Evolutionary conservation across 169 alveolate genomes (phyloP).

Genomic region (Plasmodium coatneyi): DNA sequence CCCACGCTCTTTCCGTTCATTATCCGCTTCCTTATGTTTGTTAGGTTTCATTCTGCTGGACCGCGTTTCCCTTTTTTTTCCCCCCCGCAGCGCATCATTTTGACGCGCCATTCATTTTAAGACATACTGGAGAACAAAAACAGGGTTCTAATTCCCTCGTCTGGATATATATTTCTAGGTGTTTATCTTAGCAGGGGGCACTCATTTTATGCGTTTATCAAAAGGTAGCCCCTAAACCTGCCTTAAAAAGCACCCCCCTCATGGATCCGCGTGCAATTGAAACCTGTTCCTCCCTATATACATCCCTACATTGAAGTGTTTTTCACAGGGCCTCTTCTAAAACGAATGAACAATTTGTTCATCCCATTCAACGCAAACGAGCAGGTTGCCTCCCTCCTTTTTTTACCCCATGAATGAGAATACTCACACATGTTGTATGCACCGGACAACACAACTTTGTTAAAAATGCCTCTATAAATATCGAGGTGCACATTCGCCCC

Average conservation of each 20-base stretch:
- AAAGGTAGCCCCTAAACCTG: not conserved
- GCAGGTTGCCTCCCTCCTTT: not conserved
- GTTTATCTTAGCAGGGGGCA: not conserved
- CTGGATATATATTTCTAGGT: not conserved
- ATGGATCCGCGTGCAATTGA: not conserved
- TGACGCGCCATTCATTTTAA: not conserved
- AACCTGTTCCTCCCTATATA: not conserved
- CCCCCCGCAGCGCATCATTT: not conserved
- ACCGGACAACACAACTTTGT: not conserved
- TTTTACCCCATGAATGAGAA: not conserved
- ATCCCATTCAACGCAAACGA: not conserved
- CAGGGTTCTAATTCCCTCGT: not conserved
- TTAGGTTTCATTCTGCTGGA: not conserved
- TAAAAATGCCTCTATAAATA: not conserved
- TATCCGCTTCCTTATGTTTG: not conserved
- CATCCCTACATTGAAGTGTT: not conserved
- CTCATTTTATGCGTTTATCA: not conserved
- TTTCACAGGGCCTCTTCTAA: not conserved
- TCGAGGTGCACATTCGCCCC: not conserved
- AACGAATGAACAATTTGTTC: not conserved
- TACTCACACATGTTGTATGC: not conserved
- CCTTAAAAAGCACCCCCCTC: not conserved
- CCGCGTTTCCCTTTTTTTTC: not conserved
- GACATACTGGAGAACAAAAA: not conserved
- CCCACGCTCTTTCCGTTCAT: not conserved